Base-by-base conservation (phyloP, 2,329 filamentous ascomycete species). In the Microthyrium microscopicum region DNA sequence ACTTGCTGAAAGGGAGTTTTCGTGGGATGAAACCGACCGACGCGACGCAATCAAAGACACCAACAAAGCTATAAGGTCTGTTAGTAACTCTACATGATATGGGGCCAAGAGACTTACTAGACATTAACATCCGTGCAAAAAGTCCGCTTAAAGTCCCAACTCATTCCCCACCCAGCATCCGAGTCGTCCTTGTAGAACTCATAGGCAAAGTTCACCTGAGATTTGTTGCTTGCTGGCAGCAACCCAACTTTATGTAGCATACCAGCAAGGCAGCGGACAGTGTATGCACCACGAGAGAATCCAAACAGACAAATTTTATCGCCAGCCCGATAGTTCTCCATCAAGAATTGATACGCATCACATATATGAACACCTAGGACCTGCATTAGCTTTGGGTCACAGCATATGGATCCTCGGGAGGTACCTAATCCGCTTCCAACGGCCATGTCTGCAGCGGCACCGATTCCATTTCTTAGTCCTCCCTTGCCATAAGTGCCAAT, bases 401-500 rank as follows among this genome's bases (percentile, higher is more conserved):
- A n/a, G 5, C 15, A 2, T 5, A 5, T 13, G 4, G 12, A 20
- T 17, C 8, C 3, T 16, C 4, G 20, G 21, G 22, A 33, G 20
- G 21, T 25, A 22, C 29, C 29, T 8, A 9, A 20, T 2, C 55
- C 54, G 38, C 50, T 54, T 3, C 58, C 58, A 1, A 61, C 48
- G 26, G 58, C 56, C 56, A 59, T 58, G 38, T 61, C 57, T 29
- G 60, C 34, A 2, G 47, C 51, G 12, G 57, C 55, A 1, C 47
- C 46, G 13, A 60, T 42, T 20, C 57, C 57, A 39, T 51, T 51
- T 30, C 45, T 49, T 15, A 60, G 37, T 1, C 57, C 57, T 20
- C 50, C 48, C 9, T 49, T 50, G 39, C 53, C 52, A 35, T 61
- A 61, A 7, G 59, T 62, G 8, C 58, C 58, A 33, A 62, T 61